These are phyloP conservation scores for Fusarium sp. DNA, from an alignment of 2,329 filamentous ascomycete genomes.

Conservation along the genomic window DNA sequence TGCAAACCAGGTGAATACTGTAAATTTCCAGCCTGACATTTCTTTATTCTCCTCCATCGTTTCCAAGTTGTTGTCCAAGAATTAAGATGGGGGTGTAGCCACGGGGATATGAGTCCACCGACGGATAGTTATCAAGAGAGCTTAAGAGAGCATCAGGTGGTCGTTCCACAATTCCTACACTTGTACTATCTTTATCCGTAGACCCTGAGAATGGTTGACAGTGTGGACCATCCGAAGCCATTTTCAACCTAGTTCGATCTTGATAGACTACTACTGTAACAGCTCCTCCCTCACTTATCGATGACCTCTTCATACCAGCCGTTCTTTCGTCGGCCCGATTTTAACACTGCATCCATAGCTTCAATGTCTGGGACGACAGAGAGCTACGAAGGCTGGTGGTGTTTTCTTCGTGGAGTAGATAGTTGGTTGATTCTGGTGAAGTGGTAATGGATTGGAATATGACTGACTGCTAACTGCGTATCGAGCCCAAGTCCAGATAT, in stretches of 20 bases:
- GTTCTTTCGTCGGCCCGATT: slow-evolving; percentile 1
- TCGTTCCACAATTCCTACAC: background rate
- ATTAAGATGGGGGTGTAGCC: background rate
- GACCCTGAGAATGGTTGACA: slow-evolving; percentile 13
- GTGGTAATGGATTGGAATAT: background rate
- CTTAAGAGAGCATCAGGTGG: slow-evolving; percentile 23
- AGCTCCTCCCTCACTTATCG: background rate
- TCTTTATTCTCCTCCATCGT: background rate
- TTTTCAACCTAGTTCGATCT: slow-evolving; percentile 1
- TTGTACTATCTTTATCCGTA: slow-evolving; percentile 6
- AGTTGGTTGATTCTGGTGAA: background rate
- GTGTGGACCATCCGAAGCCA: background rate
- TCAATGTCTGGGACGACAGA: background rate
- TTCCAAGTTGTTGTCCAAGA: background rate
- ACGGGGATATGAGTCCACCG: background rate
- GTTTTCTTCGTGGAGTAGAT: background rate
- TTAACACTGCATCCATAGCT: background rate
- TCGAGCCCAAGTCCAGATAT: slow-evolving; percentile 12
- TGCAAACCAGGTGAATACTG: background rate
- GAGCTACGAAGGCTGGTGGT: background rate
- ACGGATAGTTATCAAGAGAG: slow-evolving; percentile 3
- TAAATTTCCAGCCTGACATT: background rate
- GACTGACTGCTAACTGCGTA: background rate
- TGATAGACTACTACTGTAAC: background rate
- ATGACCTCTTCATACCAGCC: slow-evolving; percentile 6